Percentiles rank a stretch among this genome's conserved stretches.
Conservation (phyloP, 2,329 filamentous ascomycete genomes). For the Pseudogymnoascus sp. region DNA sequence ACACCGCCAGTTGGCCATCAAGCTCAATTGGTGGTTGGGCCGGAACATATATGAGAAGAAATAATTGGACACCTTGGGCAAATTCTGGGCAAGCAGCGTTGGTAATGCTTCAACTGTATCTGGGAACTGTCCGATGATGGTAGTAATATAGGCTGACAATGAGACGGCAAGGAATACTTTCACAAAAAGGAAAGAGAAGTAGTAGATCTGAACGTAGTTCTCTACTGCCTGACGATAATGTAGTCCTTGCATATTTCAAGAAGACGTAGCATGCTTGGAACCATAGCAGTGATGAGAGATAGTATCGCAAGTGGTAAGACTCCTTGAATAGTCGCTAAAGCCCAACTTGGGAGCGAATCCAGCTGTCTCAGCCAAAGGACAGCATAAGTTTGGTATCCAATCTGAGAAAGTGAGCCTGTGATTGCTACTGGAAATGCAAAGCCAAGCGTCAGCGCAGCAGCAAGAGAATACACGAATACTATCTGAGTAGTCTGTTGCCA, state of each 20-base stretch:
- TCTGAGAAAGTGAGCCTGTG: constrained; percentile 17
- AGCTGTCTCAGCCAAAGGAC: constrained; percentile 14
- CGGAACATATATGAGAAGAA: constrained; percentile 21
- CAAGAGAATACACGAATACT: constrained; percentile 54
- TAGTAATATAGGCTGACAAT: constrained; percentile 16
- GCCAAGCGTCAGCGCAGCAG: constrained; percentile 33
- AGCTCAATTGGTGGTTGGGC: too few relatives aligned
- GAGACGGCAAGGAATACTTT: constrained; percentile 62
- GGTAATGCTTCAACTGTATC: neutral
- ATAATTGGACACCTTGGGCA: constrained; percentile 21
- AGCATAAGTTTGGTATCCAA: constrained; percentile 13
- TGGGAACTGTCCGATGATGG: constrained; percentile 16
- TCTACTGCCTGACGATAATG: constrained; percentile 24
- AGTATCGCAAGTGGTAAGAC: constrained; percentile 14
- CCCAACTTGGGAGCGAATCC: constrained; percentile 12
- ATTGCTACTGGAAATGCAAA: constrained; percentile 17
- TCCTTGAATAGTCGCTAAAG: constrained; percentile 15
- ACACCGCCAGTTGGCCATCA: too few relatives aligned
- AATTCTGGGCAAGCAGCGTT: neutral
- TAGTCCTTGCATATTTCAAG: constrained; percentile 18
- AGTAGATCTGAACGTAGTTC: constrained; percentile 53
- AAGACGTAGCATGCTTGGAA: constrained; percentile 13
- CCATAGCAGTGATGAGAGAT: constrained; percentile 5
- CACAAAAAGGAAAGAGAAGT: constrained; percentile 63
- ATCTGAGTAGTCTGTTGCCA: constrained; percentile 76